Evolutionary conservation across 306 rosid species (phyloP).

Genomic region (Boehmeria nivea): DNA sequence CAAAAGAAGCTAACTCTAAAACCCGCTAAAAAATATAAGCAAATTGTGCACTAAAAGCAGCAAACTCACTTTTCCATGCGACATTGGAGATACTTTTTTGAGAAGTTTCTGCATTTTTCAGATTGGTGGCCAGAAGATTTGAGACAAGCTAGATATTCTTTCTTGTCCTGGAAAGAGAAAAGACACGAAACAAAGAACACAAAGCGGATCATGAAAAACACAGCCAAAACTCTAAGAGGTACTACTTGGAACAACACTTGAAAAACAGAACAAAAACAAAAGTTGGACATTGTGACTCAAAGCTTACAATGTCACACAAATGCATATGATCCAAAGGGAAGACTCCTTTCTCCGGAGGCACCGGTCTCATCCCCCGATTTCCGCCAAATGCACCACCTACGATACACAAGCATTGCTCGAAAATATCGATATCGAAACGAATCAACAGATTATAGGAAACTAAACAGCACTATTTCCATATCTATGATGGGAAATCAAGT

Average conservation of each 20-base stretch:
- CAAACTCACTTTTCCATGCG: slow-evolving; percentile 85
- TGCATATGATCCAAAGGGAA: slow-evolving; percentile 95
- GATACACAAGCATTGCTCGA: slow-evolving; percentile 7
- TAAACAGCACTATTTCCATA: not conserved
- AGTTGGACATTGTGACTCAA: not conserved
- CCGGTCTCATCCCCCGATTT: slow-evolving; percentile 78
- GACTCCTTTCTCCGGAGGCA: slow-evolving; percentile 95
- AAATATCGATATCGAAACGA: not conserved
- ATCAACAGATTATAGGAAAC: not conserved
- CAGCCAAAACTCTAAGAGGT: not conserved
- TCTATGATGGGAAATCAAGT: too few species aligned
- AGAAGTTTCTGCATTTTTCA: slow-evolving; percentile 72
- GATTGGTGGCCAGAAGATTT: slow-evolving; percentile 64
- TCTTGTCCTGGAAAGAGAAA: slow-evolving; percentile 67
- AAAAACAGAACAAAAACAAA: not conserved
- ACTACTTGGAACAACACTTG: not conserved
- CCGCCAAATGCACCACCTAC: slow-evolving; percentile 98
- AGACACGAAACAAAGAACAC: not conserved
- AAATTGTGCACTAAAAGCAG: slow-evolving; percentile 5
- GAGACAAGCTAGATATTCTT: slow-evolving; percentile 69
- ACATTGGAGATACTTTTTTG: slow-evolving; percentile 74
- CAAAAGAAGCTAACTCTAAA: not conserved
- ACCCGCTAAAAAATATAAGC: not conserved
- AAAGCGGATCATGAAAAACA: not conserved
- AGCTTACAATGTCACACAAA: slow-evolving; percentile 75